Conservation (phyloP, 495 filamentous ascomycete genomes). For the Podospora tetraspora region DNA sequence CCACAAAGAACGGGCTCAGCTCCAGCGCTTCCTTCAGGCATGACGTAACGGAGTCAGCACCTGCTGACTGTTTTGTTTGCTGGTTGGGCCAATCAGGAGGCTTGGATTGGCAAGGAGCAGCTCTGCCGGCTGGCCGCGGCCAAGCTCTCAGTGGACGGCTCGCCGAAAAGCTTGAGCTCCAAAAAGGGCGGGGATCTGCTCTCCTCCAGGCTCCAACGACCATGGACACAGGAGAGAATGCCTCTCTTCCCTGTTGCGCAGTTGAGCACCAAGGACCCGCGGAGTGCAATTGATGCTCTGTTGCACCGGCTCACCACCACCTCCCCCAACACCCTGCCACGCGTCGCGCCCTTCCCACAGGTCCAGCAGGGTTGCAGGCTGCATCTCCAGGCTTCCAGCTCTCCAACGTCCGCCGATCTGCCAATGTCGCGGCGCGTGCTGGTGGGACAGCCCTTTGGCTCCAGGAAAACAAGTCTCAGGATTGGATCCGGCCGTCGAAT, state of each 20-base stretch:
- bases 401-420: not conserved
- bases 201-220: not conserved
- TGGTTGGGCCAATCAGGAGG: not conserved
- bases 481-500: conserved; percentile 11
- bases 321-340: not conserved
- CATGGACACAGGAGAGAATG: not conserved
- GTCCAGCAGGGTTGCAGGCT: not conserved
- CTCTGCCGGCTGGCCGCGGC: not conserved
- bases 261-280: not conserved
- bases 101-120: not conserved
- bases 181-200: not conserved
- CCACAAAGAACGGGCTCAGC: not conserved
- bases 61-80: not conserved
- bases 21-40: not conserved
- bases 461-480: not conserved
- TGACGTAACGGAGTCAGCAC: conserved; percentile 2
- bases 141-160: not conserved
- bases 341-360: not conserved
- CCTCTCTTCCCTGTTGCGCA: not conserved
- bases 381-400: not conserved
- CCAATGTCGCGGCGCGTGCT: not conserved
- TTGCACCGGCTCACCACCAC: not conserved
- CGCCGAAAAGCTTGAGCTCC: not conserved
- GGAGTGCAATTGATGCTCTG: not conserved
- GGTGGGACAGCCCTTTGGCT: not conserved